Evolutionary conservation across 768 basidiomycete species (phyloP).

Genomic region (Lepiota venenata): DNA sequence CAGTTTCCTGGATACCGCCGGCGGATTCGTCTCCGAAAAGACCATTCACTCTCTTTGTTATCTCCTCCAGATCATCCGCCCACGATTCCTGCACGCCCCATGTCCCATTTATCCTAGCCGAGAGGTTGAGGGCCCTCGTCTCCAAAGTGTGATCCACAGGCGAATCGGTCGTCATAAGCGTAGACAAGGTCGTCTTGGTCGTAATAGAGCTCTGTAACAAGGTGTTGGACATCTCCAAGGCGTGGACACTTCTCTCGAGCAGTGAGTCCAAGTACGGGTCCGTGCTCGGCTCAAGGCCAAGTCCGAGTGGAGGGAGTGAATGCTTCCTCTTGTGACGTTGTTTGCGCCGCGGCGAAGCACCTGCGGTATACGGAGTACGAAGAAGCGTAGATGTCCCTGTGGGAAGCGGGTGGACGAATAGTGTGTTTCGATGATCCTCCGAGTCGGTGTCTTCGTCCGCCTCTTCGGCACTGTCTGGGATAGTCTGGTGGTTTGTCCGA

Average conservation of each 20-base stretch:
- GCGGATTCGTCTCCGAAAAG: conserved; percentile 37
- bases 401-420: conserved; percentile 1
- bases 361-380: neutral
- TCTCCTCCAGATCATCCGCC: conserved; percentile 67
- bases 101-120: conserved; percentile 45
- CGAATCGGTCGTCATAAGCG: conserved; percentile 45
- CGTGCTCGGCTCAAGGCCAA: conserved; percentile 3
- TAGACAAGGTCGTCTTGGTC: conserved; percentile 53
- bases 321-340: conserved; percentile 10
- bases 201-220: conserved; percentile 74
- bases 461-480: conserved; percentile 73
- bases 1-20: conserved; percentile 4
- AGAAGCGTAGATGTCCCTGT: conserved; percentile 1
- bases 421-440: conserved; percentile 22
- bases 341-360: neutral
- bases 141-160: conserved; percentile 43
- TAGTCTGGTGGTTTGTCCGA: conserved; percentile 72
- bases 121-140: conserved; percentile 49
- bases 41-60: conserved; percentile 58
- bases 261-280: conserved; percentile 74
- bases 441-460: conserved; percentile 62
- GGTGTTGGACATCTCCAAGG: conserved; percentile 82
- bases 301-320: neutral
- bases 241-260: conserved; percentile 78
- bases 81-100: conserved; percentile 49